phyloP scores from a whole-genome alignment of 192 early-diverging fungal genomes.

The Coemansia biformis region DNA sequence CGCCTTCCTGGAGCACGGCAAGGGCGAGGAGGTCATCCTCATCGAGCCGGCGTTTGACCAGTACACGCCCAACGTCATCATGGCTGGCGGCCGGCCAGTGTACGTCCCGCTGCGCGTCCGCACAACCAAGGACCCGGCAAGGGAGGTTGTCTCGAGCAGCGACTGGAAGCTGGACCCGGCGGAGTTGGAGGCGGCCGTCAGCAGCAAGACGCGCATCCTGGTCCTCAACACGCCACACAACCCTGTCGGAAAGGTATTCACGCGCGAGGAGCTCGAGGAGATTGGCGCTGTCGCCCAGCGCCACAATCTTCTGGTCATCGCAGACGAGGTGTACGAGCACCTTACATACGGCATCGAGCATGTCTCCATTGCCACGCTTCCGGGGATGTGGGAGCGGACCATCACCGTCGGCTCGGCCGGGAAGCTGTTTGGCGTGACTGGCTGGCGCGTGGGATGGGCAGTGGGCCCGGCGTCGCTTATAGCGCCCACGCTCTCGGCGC shows the following conservation, averaged over 20 bases:
- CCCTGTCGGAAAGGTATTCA: slow-evolving; percentile 83
- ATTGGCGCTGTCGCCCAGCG: slow-evolving; percentile 72
- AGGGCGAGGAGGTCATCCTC: slow-evolving; percentile 78
- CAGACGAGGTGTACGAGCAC: slow-evolving; percentile 97
- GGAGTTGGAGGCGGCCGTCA: slow-evolving; percentile 72
- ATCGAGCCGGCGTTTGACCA: slow-evolving; percentile 97
- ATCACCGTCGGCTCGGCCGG: slow-evolving; percentile 90
- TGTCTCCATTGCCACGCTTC: slow-evolving; percentile 75
- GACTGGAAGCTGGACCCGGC: slow-evolving; percentile 87
- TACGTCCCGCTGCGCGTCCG: slow-evolving; percentile 74
- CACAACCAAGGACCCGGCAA: slow-evolving; percentile 33
- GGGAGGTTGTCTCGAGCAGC: slow-evolving; percentile 57
- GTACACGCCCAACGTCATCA: slow-evolving; percentile 79
- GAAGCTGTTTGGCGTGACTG: slow-evolving; percentile 93
- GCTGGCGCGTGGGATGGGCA: slow-evolving; percentile 95
- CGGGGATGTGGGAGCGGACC: slow-evolving; percentile 86
- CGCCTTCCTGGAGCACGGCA: slow-evolving; percentile 67
- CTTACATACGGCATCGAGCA: slow-evolving; percentile 71
- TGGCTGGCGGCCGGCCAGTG: slow-evolving; percentile 84
- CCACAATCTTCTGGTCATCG: slow-evolving; percentile 81
- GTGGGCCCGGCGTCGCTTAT: slow-evolving; percentile 71
- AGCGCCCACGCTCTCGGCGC: slow-evolving; percentile 71
- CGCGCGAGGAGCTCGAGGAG: slow-evolving; percentile 62
- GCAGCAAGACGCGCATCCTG: slow-evolving; percentile 73
- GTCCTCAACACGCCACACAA: slow-evolving; percentile 97